Conservation (phyloP, 768 basidiomycete species). For the Psilocybe sp. region DNA sequence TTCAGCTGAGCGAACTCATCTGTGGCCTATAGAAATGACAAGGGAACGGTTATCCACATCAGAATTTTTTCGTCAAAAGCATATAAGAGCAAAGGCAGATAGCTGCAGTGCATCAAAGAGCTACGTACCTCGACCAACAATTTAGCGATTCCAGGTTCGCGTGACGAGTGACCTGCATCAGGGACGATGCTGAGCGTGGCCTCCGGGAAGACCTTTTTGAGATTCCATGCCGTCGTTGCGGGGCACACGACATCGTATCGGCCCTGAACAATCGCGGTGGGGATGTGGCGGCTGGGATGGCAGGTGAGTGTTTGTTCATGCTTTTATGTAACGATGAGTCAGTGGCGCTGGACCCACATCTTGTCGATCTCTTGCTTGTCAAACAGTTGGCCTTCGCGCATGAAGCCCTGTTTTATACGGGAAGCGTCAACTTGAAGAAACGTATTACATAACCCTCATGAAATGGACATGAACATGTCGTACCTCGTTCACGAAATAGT, state of each 20-base stretch:
- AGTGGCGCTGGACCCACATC: constrained; percentile 50
- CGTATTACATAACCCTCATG: neutral
- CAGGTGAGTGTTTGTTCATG: neutral
- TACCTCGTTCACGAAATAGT: constrained; percentile 84
- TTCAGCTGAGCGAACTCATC: neutral
- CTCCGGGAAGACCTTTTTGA: constrained; percentile 86
- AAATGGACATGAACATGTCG: too few relatives aligned
- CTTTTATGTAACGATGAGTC: neutral
- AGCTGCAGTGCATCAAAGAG: neutral
- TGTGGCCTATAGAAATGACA: neutral
- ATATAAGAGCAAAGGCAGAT: neutral
- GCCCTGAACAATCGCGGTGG: constrained; percentile 78
- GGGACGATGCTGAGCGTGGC: constrained; percentile 68
- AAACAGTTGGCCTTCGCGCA: constrained; percentile 85
- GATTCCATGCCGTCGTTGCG: constrained; percentile 73
- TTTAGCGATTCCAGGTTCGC: constrained; percentile 68
- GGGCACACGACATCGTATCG: constrained; percentile 91
- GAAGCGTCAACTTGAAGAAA: neutral
- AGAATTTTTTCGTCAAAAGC: neutral
- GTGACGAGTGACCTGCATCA: constrained; percentile 85
- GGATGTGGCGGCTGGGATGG: constrained; percentile 74
- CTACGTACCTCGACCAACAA: constrained; percentile 61
- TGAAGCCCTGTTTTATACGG: constrained; percentile 58
- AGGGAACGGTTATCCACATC: too few relatives aligned
- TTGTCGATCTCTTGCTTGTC: constrained; percentile 84